Conservation (phyloP, 352 stramenopile genomes). For the Globisporangium acanthophoron region DNA sequence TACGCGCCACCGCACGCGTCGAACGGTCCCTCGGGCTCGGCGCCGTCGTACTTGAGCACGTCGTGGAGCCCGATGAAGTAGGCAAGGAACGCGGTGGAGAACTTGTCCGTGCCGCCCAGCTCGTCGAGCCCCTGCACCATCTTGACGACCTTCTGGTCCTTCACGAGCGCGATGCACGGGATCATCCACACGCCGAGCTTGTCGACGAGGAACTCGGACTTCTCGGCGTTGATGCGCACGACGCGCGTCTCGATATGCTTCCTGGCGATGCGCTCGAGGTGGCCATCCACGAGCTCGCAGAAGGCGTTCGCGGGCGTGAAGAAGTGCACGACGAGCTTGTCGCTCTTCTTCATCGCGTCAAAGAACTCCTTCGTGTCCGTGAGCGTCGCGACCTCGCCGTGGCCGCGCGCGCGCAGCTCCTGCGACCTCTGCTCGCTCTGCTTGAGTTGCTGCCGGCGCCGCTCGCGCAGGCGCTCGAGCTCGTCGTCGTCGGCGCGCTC, state of each 20-base stretch:
- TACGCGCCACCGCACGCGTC: constrained; percentile 71
- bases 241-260: constrained; percentile 95
- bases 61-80: constrained; percentile 91
- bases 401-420: constrained; percentile 69
- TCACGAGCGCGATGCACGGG: constrained; percentile 93
- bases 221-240: constrained; percentile 95
- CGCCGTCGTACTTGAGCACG: constrained; percentile 95
- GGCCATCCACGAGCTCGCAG: constrained; percentile 92
- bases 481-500: constrained; percentile 87
- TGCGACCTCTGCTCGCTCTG: constrained; percentile 59
- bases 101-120: constrained; percentile 91
- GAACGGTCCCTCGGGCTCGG: constrained; percentile 47
- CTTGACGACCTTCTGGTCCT: constrained; percentile 94
- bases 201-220: constrained; percentile 95
- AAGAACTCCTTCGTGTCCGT: constrained; percentile 95
- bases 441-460: constrained; percentile 73
- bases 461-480: constrained; percentile 82
- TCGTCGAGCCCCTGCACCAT: constrained; percentile 95
- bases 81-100: constrained; percentile 89
- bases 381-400: constrained; percentile 88
- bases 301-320: constrained; percentile 90
- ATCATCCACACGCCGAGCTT: constrained; percentile 96
- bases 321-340: constrained; percentile 94
- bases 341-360: constrained; percentile 88
- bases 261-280: constrained; percentile 86